Evolutionary conservation across 140 eudicot species (phyloP), one percentile per base, ranked within the genome.

Genomic region (Bidens hawaiensis): DNA sequence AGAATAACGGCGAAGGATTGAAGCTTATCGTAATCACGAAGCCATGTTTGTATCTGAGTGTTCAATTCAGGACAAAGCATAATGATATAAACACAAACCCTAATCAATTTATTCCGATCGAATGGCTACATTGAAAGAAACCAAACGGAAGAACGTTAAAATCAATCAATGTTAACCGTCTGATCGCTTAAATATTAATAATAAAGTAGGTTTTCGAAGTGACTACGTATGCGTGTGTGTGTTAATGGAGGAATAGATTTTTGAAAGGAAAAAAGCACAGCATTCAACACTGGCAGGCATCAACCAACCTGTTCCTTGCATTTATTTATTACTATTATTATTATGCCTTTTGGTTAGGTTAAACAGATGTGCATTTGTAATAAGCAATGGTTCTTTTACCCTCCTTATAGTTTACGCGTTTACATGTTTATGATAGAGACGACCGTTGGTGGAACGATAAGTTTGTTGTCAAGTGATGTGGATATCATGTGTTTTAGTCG

Each of bases 11-110:
- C 97, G 23, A 79, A 66, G n/a, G 80, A 79, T 71, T 86, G 97
- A 74, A 90, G 55, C 83, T 73, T 86, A 56, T 83, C 97, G 77
- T 86, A 86, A 76, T 90, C 85, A 67, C 94, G 95, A 68, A 83
- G 84, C 94, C 95, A 86, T 4, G 91, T 69, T 46, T 76, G 82
- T 40, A 85, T 62, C 63, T 77, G 78, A 57, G 61, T 83, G 56
- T 73, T 73, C 23, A 78, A 74, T 55, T 78, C 84, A 78, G 79
- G 72, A 80, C 88, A 76, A 73, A 68, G 84, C 95, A 85, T 85
- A 72, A 69, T 77, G 66, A 23, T 33, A 68, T 75, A 65, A 28
- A 48, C n/a, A 14, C 74, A 49, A 73, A 73, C 60, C 58, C 72
- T 54, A 57, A 24, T 27, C 7, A 47, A 28, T 48, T 31, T 21